phyloP scores from a whole-genome alignment of 192 early-diverging fungal genomes.

The Haplosporangium gracile region DNA sequence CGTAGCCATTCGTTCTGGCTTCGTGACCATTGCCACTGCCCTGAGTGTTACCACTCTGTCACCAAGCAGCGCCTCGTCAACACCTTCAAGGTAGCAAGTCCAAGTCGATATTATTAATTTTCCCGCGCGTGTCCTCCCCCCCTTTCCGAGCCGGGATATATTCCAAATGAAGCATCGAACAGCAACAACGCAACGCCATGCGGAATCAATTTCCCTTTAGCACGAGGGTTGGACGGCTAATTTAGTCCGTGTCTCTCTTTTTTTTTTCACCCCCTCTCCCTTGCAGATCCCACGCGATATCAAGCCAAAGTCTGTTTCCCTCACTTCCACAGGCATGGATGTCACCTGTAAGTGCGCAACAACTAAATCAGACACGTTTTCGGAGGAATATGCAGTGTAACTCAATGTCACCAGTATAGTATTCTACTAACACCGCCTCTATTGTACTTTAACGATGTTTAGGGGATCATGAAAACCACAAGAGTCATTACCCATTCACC shows the following conservation, averaged over 20 bases:
- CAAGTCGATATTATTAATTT: neutral
- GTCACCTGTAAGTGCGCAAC: conserved; percentile 55
- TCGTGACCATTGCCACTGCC: conserved; percentile 86
- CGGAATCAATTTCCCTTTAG: neutral
- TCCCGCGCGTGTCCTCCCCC: neutral
- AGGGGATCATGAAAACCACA: conserved; percentile 70
- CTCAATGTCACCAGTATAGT: no score
- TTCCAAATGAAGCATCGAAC: conserved; percentile 1
- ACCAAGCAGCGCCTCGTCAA: conserved; percentile 85
- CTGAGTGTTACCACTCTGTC: conserved; percentile 78
- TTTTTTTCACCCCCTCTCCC: neutral
- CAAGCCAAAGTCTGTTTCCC: conserved; percentile 55
- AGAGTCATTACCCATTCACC: conserved; percentile 65
- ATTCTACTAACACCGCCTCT: neutral
- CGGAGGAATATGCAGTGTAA: no score
- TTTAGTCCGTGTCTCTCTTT: neutral
- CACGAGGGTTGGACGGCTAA: neutral
- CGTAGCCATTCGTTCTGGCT: conserved; percentile 82
- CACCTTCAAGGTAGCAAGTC: conserved; percentile 63
- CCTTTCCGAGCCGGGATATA: neutral
- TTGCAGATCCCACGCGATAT: conserved; percentile 70
- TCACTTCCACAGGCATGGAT: conserved; percentile 56
- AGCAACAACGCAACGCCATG: neutral
- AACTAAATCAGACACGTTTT: neutral
- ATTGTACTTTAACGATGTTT: neutral